Evolutionary conservation across 805 yeast genomes (phyloP).

Genomic region (Hanseniaspora pseudoguilliermondii): DNA sequence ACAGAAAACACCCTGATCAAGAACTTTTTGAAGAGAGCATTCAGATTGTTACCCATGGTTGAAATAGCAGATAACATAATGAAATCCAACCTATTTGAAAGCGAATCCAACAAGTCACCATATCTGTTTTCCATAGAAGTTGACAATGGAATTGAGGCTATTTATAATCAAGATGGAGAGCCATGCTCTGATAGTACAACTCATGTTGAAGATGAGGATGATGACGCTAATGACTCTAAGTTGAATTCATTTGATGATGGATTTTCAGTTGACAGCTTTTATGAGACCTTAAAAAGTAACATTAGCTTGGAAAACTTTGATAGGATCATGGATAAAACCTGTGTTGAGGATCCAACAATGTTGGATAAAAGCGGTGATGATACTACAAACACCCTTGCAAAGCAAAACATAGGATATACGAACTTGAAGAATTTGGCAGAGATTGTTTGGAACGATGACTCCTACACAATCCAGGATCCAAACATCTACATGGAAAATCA

Average conservation of each 20-base stretch:
- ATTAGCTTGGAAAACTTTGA: not conserved
- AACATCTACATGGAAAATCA: not conserved
- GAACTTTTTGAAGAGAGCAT: not conserved
- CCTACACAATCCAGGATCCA: not conserved
- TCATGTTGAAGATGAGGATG: not conserved
- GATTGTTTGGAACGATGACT: constrained; percentile 6
- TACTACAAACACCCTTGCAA: not conserved
- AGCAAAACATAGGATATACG: not conserved
- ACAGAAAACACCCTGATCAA: not conserved
- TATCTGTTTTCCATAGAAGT: not conserved
- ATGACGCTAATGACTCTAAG: not conserved
- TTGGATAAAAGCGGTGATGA: not conserved
- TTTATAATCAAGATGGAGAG: not conserved
- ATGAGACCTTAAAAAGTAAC: constrained; percentile 1
- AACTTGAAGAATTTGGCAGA: constrained; percentile 7
- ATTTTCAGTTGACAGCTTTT: constrained; percentile 5
- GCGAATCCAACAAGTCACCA: not conserved
- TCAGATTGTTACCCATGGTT: not conserved
- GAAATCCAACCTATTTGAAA: not conserved
- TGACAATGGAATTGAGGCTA: not conserved
- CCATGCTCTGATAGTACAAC: not conserved
- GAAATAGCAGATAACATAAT: not conserved
- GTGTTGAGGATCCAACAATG: not conserved
- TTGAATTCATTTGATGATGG: no score
- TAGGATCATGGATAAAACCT: not conserved